Evolutionary conservation across 441 rosid genomes (phyloP).

Genomic region (Populus tomentosa): DNA sequence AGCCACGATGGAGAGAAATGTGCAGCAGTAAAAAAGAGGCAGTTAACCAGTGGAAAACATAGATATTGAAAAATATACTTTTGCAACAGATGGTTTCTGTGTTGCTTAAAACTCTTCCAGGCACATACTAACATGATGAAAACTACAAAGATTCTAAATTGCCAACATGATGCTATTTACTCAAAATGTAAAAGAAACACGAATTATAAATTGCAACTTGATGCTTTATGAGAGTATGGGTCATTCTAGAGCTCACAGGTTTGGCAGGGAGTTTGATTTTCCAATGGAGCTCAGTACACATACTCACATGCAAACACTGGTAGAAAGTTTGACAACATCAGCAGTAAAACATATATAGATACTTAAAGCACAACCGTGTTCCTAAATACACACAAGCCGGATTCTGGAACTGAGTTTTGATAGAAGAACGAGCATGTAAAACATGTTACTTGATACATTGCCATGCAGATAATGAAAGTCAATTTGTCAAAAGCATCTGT

Average conservation of each 20-base stretch:
- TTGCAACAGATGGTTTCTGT: neutral
- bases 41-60: neutral
- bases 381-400: neutral
- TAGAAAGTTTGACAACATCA: neutral
- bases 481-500: neutral
- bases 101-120: slow-evolving; percentile 2
- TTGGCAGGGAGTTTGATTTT: neutral
- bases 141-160: neutral
- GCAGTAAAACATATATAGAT: neutral
- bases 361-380: neutral
- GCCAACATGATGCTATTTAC: neutral
- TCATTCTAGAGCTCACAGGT: neutral
- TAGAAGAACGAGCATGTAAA: neutral
- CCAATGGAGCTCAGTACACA: too few relatives aligned
- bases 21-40: neutral
- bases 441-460: neutral
- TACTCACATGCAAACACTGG: neutral
- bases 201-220: neutral
- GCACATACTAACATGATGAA: neutral
- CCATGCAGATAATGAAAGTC: neutral
- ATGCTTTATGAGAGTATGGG: neutral
- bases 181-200: neutral
- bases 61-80: neutral
- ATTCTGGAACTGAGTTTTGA: neutral
- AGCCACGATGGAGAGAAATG: slow-evolving; percentile 9